A percentile compares a stretch with the other conserved stretches of the same genome.
These are phyloP conservation scores for Obelidium mucronatum DNA, from an alignment of 192 early-diverging fungal genomes.

Conservation along the genomic window DNA sequence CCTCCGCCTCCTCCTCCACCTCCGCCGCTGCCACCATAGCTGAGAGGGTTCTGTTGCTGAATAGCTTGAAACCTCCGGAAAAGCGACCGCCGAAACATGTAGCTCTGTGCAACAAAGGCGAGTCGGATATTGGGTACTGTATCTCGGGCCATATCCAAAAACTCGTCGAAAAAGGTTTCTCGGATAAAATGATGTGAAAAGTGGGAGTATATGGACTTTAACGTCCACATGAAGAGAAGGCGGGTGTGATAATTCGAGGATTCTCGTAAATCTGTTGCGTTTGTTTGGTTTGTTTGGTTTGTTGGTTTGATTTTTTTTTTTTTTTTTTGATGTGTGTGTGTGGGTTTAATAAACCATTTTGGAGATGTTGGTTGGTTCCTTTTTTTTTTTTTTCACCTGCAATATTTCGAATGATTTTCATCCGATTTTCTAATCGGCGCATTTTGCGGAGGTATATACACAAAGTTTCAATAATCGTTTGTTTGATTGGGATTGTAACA, in stretches of 20 bases:
- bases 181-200: conserved; percentile 54
- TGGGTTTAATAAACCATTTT: too few relatives aligned
- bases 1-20: background rate
- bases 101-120: conserved; percentile 37
- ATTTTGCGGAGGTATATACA: conserved; percentile 43
- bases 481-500: conserved; percentile 54
- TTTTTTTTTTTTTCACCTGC: conserved; percentile 39
- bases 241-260: conserved; percentile 41
- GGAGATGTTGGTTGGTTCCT: conserved; percentile 10
- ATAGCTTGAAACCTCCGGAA: background rate
- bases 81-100: conserved; percentile 41
- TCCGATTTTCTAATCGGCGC: conserved; percentile 46
- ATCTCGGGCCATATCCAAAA: conserved; percentile 48
- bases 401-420: conserved; percentile 48
- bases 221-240: conserved; percentile 48
- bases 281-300: background rate
- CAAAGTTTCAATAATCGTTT: conserved; percentile 44
- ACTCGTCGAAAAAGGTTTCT: conserved; percentile 42
- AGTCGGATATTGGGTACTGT: conserved; percentile 55
- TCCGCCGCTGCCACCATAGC: background rate
- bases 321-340: conserved; percentile 25
- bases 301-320: too few relatives aligned
- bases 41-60: background rate
- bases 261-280: conserved; percentile 51
- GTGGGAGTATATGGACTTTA: conserved; percentile 33